A percentile compares a stretch with the other conserved stretches of the same genome.
Evolutionary conservation across 768 basidiomycete genomes (phyloP).

Genomic region (Termitomyces bulborhizus): DNA sequence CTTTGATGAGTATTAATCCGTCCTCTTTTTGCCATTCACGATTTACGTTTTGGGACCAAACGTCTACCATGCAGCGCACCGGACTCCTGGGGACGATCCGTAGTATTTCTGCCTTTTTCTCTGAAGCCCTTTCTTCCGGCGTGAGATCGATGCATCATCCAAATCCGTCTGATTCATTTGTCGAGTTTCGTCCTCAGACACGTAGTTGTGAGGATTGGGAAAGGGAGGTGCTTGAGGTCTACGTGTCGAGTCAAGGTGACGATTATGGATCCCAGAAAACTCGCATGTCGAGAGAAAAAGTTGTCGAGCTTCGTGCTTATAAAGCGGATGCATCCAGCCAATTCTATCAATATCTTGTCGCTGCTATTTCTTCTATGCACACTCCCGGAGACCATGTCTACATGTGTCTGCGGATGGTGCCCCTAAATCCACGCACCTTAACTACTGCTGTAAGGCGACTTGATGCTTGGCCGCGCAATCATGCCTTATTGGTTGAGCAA

Average conservation of each 20-base stretch:
- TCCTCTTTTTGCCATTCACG: not conserved
- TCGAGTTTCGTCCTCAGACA: slow-evolving; percentile 3
- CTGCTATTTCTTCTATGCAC: slow-evolving; percentile 1
- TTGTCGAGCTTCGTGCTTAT: slow-evolving; percentile 6
- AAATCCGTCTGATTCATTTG: slow-evolving; percentile 1
- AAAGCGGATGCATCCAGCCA: not conserved
- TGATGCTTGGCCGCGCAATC: slow-evolving; percentile 3
- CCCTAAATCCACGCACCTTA: not conserved
- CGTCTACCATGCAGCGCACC: slow-evolving; percentile 1
- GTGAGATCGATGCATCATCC: not conserved
- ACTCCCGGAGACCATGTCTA: not conserved
- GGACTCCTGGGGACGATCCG: not conserved
- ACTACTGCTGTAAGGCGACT: slow-evolving; percentile 3
- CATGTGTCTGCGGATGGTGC: not conserved
- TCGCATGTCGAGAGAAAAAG: not conserved
- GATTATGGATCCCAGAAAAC: slow-evolving; percentile 2
- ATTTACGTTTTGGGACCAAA: not conserved
- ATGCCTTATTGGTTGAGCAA: slow-evolving; percentile 4
- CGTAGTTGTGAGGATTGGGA: slow-evolving; percentile 7
- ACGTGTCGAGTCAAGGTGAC: not conserved
- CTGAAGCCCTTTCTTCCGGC: not conserved
- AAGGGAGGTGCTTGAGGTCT: slow-evolving; percentile 5
- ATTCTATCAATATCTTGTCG: slow-evolving; percentile 3
- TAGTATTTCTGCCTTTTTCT: not conserved
- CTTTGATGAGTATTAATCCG: not conserved